Conservation (phyloP, 805 yeast genomes). For the Naumovozyma baii region DNA sequence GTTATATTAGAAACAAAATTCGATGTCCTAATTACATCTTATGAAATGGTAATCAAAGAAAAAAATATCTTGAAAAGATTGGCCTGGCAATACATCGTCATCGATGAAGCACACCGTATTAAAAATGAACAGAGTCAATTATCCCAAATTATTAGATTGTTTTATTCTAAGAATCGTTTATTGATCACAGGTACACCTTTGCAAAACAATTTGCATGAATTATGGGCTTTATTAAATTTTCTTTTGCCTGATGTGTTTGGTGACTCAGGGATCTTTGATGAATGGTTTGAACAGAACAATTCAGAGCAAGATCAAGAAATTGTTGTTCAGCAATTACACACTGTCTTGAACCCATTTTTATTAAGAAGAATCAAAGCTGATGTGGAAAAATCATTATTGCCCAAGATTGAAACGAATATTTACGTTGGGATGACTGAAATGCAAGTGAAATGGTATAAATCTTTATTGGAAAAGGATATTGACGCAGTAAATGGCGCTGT, state of each 20-base stretch:
- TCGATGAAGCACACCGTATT: slow-evolving; percentile 95
- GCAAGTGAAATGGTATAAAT: slow-evolving; percentile 90
- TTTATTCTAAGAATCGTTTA: slow-evolving; percentile 74
- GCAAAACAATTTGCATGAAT: slow-evolving; percentile 88
- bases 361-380: slow-evolving; percentile 85
- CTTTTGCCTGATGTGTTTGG: slow-evolving; percentile 91
- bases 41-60: slow-evolving; percentile 88
- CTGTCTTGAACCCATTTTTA: slow-evolving; percentile 78
- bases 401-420: slow-evolving; percentile 81
- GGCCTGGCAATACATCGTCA: slow-evolving; percentile 87
- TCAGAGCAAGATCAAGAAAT: slow-evolving; percentile 58
- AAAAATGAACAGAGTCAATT: slow-evolving; percentile 88
- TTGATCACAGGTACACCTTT: slow-evolving; percentile 93
- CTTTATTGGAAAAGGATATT: slow-evolving; percentile 80
- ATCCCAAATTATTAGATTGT: slow-evolving; percentile 84
- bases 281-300: slow-evolving; percentile 58
- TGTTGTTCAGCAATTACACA: slow-evolving; percentile 81
- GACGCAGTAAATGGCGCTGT: slow-evolving; percentile 94
- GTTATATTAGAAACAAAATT: slow-evolving; percentile 62
- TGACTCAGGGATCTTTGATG: slow-evolving; percentile 80
- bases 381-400: slow-evolving; percentile 82
- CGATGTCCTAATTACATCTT: slow-evolving; percentile 85
- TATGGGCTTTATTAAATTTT: slow-evolving; percentile 91
- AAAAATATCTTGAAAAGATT: slow-evolving; percentile 69
- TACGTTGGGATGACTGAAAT: slow-evolving; percentile 92